Evolutionary conservation across 1,284 basidiomycete genomes (phyloP).

Genomic region (Cutaneotrichosporon sp.): DNA sequence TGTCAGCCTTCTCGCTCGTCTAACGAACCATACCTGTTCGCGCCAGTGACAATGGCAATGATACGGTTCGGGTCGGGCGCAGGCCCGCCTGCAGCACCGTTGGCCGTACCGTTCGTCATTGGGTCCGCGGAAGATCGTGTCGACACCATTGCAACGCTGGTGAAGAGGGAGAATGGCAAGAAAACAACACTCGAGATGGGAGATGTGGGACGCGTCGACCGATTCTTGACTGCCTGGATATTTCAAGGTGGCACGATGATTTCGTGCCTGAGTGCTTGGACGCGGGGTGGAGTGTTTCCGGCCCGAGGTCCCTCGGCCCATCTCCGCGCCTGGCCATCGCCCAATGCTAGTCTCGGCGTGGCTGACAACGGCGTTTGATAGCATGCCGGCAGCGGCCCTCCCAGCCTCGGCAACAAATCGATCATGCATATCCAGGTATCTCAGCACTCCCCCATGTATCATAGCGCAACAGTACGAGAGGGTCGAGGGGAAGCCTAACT

Average conservation of each 20-base stretch:
- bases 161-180: not conserved
- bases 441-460: no score
- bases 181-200: not conserved
- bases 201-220: not conserved
- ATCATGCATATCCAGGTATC: no score
- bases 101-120: not conserved
- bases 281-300: no score
- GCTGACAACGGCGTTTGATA: no score
- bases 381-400: no score
- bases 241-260: constrained; percentile 1
- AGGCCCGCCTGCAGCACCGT: not conserved
- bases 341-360: no score
- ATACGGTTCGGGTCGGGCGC: constrained; percentile 15
- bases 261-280: not conserved
- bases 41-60: constrained; percentile 62
- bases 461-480: no score
- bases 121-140: not conserved
- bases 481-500: no score
- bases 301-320: no score
- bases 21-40: constrained; percentile 55
- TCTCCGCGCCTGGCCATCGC: no score
- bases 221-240: not conserved
- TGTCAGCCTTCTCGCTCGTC: not conserved
- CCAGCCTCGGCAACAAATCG: no score
- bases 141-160: not conserved